Base-by-base conservation (phyloP, 306 rosid species). In the Trichosanthes cucumerina region DNA sequence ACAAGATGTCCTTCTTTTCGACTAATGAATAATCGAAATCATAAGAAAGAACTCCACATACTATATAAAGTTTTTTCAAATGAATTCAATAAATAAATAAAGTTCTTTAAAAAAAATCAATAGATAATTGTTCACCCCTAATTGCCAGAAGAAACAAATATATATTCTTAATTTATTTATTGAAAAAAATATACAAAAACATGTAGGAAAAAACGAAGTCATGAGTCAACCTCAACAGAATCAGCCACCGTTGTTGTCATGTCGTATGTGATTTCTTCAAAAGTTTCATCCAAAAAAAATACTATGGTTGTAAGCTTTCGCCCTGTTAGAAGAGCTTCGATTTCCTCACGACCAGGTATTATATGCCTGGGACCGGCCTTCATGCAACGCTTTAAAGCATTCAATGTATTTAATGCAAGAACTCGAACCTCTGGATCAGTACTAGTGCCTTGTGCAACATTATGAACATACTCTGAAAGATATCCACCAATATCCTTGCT, bases 311-410 rank as follows among this genome's bases (percentile, higher is more conserved):
- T 96, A 36, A 96, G 98, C 86, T 89, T 96, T 85, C 87, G 90
- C 84, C 91, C 90, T 0, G 91, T 92, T 79, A 96, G 82, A 79
- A 92, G 81, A 50, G 97, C 93, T 86, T 90, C 98, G 85, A 96
- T 91, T 88, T 96, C 99, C 82, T 92, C 98, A 6, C 91, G 93
- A 13, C 86, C 98, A 34, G 98, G 99, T 83, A 90, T 88, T 43
- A 86, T 82, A 81, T 91, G 90, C 88, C 98, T 92, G 23, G 98
- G 91, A 79, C 99, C 99, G 81, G 96, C 95, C 91, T 96, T 96
- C 77, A 91, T 91, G 53, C 93, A 88, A 59, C 91, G 92, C 89
- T 92, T 92, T 75, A 96, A 85, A 84, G 97, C 92, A 87, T 92
- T 91, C 85, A 92, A 78, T 8, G 98, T 88, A 80, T 89, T 91